Conservation (phyloP, 495 filamentous ascomycete species). For the Penicillium tannophilum region DNA sequence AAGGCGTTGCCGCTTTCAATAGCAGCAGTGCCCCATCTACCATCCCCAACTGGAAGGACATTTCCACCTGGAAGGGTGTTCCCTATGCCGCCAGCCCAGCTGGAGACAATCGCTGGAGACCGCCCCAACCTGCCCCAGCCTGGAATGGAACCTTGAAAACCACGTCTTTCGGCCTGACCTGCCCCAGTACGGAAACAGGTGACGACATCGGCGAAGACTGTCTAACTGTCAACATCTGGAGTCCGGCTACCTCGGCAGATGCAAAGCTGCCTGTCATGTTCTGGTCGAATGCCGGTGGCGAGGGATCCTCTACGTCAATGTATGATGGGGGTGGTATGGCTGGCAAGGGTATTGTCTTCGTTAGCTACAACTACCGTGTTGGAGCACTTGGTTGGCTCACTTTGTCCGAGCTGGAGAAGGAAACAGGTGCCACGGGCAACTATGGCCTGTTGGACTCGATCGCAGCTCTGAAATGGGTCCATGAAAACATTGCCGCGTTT, state of each 20-base stretch:
- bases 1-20: neutral
- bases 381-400: neutral
- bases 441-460: neutral
- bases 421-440: neutral
- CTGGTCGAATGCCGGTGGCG: neutral
- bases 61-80: constrained; percentile 35
- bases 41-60: constrained; percentile 48
- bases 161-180: neutral
- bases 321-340: neutral
- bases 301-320: neutral
- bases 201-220: constrained; percentile 13
- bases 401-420: neutral
- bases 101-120: constrained; percentile 17
- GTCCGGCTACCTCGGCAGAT: constrained; percentile 16
- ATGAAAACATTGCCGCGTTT: constrained; percentile 1
- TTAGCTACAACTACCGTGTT: neutral
- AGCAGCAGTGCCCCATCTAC: neutral
- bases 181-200: neutral
- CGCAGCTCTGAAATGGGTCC: neutral
- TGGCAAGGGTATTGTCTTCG: neutral
- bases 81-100: constrained; percentile 16
- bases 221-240: constrained; percentile 22
- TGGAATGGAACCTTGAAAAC: constrained; percentile 9
- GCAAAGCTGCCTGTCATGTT: constrained; percentile 15
- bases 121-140: constrained; percentile 8